phyloP scores from a whole-genome alignment of 345 rosid genomes.

The Trapa bicornis region DNA sequence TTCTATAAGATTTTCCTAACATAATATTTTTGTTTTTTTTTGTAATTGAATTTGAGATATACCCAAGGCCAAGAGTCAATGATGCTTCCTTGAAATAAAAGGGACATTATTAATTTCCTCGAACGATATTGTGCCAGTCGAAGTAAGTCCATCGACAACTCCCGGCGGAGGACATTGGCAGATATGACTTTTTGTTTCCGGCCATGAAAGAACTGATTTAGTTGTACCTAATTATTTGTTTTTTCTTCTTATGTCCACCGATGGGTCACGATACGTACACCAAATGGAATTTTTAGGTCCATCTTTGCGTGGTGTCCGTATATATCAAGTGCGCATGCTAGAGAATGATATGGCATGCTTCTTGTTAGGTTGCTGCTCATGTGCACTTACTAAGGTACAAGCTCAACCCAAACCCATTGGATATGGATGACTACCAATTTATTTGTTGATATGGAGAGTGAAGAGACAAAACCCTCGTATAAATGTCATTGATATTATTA shows the following conservation, averaged over 20 bases:
- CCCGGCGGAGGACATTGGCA: not conserved
- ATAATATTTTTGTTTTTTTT: too few species aligned
- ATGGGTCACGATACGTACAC: not conserved
- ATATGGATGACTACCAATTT: too few species aligned
- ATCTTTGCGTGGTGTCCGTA: not conserved
- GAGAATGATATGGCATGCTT: too few species aligned
- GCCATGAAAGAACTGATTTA: not conserved
- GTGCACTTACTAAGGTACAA: too few species aligned
- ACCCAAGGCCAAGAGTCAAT: too few species aligned
- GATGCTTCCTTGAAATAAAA: not conserved
- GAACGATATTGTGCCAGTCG: not conserved
- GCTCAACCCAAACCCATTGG: too few species aligned
- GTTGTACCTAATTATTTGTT: not conserved
- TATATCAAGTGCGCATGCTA: too few species aligned
- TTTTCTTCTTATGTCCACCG: not conserved
- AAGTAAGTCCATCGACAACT: not conserved
- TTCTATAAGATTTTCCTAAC: too few species aligned
- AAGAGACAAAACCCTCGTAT: too few species aligned
- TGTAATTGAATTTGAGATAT: not conserved
- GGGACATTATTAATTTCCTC: not conserved
- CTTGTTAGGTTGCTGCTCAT: too few species aligned
- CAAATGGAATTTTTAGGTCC: not conserved
- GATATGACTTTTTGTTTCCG: constrained; percentile 1
- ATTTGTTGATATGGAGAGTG: too few species aligned
- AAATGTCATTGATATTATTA: too few species aligned